A percentile compares a stretch with the other conserved stretches of the same genome.
Evolutionary conservation across 192 early-diverging fungal genomes (phyloP).

Genomic region (Lunasporangiospora selenospora): DNA sequence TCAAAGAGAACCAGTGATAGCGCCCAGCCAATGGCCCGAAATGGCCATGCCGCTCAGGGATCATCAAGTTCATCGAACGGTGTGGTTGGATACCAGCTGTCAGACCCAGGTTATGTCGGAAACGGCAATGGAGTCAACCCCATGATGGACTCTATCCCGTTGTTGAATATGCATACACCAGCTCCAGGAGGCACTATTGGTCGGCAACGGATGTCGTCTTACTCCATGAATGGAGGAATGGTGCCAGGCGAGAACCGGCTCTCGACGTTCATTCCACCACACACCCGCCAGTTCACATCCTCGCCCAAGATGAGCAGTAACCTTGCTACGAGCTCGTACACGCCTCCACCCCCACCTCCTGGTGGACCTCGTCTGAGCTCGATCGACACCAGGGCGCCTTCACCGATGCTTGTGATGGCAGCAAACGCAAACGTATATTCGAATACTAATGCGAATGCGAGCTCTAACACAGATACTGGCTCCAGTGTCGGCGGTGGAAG

Average conservation of each 20-base stretch:
- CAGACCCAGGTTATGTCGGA: constrained; percentile 23
- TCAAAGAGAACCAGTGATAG: constrained; percentile 38
- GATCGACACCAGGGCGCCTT: constrained; percentile 39
- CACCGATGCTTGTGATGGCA: constrained; percentile 24
- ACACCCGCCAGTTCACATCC: constrained; percentile 32
- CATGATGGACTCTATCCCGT: constrained; percentile 31
- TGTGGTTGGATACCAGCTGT: constrained; percentile 14
- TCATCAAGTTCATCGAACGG: constrained; percentile 18
- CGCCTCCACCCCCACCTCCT: constrained; percentile 40
- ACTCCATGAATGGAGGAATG: constrained; percentile 5
- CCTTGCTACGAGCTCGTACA: constrained; percentile 27
- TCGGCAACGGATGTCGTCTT: constrained; percentile 37
- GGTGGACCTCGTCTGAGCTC: constrained; percentile 37
- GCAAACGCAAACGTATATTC: no score
- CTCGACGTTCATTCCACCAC: constrained; percentile 18
- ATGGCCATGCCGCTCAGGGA: constrained; percentile 24
- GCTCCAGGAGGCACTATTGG: constrained; percentile 44
- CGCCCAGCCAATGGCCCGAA: constrained; percentile 23
- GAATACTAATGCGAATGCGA: no score
- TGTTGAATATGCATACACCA: constrained; percentile 42
- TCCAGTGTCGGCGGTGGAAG: no score
- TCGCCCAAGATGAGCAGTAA: constrained; percentile 45
- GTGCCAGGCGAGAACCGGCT: constrained; percentile 17
- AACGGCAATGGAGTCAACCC: not conserved
- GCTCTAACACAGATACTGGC: no score